These are phyloP conservation scores for Coemansia sp. DNA, from an alignment of 192 early-diverging fungal species.

Conservation along the genomic window DNA sequence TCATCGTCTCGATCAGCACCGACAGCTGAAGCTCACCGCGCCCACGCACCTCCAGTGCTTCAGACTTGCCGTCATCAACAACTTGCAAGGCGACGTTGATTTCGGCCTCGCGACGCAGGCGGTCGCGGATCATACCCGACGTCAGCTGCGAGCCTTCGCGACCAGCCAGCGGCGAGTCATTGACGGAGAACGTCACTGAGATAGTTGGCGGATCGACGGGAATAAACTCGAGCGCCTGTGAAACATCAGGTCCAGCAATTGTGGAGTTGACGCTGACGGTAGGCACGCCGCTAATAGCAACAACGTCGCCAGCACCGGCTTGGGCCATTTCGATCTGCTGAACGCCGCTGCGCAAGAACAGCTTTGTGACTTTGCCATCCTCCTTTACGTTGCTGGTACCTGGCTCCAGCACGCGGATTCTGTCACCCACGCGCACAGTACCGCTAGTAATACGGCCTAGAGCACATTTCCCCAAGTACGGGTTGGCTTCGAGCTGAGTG, in stretches of 20 bases:
- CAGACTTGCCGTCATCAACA: conserved; percentile 65
- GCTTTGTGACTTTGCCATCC: conserved; percentile 72
- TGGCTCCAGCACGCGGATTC: conserved; percentile 70
- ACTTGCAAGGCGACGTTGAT: conserved; percentile 82
- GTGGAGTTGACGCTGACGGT: conserved; percentile 81
- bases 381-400: conserved; percentile 65
- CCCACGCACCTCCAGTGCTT: conserved; percentile 80
- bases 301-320: conserved; percentile 83
- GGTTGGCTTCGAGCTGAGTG: conserved; percentile 82
- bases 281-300: conserved; percentile 75
- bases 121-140: conserved; percentile 76
- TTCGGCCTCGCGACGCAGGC: conserved; percentile 74
- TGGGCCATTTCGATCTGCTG: conserved; percentile 70
- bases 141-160: conserved; percentile 76
- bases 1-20: conserved; percentile 87
- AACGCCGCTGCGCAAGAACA: conserved; percentile 73
- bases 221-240: conserved; percentile 68
- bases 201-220: conserved; percentile 86
- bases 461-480: conserved; percentile 82
- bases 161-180: conserved; percentile 84
- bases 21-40: conserved; percentile 89
- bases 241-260: conserved; percentile 61
- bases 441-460: conserved; percentile 76
- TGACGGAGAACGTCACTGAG: conserved; percentile 82
- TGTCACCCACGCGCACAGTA: conserved; percentile 69